Conservation (phyloP, 768 basidiomycete species). For the Epithele typhae region DNA sequence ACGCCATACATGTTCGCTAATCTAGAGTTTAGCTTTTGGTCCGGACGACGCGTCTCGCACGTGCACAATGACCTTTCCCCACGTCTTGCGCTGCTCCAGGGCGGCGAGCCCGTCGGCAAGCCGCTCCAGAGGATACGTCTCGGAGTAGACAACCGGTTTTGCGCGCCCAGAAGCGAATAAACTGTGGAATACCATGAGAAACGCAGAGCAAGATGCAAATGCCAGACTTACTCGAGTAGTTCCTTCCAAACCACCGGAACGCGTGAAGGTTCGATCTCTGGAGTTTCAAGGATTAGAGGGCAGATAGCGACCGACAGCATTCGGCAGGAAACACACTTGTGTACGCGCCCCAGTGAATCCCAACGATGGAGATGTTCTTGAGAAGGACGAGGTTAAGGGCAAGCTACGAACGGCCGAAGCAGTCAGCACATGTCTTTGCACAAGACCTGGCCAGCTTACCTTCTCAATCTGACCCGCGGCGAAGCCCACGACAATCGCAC, state of each 20-base stretch:
- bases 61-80: constrained; percentile 82
- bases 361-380: constrained; percentile 55
- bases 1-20: too few species aligned
- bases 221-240: constrained; percentile 51
- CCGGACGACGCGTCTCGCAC: constrained; percentile 48
- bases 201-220: background rate
- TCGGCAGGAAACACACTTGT: constrained; percentile 46
- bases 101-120: constrained; percentile 68
- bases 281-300: background rate
- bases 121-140: constrained; percentile 63
- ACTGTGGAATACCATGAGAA: constrained; percentile 28
- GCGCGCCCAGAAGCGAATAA: constrained; percentile 64
- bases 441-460: too few species aligned
- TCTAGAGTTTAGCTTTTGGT: constrained; percentile 38
- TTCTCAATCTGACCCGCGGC: constrained; percentile 83
- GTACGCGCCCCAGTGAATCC: constrained; percentile 87
- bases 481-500: constrained; percentile 92
- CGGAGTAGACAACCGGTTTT: constrained; percentile 66
- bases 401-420: too few species aligned
- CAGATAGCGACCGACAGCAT: too few species aligned
- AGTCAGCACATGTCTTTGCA: too few species aligned
- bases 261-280: constrained; percentile 63
- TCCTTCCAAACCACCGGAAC: constrained; percentile 69
- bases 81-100: constrained; percentile 80
- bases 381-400: constrained; percentile 62